Percentiles rank a stretch among this genome's conserved stretches.
phyloP scores from a whole-genome alignment of 1,139 yeast species.

The Scheffersomyces stambukii region DNA sequence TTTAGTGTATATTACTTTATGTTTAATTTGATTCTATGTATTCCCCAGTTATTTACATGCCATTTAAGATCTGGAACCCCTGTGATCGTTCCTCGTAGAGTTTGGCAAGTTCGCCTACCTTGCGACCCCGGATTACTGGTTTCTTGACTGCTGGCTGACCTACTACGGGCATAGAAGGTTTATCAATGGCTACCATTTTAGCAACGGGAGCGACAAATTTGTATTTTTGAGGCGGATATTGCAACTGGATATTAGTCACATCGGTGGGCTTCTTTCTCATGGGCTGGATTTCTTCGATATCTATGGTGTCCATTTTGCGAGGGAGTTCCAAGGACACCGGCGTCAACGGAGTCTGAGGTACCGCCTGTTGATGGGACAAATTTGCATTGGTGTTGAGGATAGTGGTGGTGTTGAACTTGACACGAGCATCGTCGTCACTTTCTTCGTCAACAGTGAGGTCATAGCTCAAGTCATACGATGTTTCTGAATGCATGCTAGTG shows the following conservation, averaged over 20 bases:
- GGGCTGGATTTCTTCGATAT: neutral
- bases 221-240: slow-evolving; percentile 40
- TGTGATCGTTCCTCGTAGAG: slow-evolving; percentile 54
- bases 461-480: slow-evolving; percentile 27
- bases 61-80: slow-evolving; percentile 46
- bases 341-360: too few relatives aligned
- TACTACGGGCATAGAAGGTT: neutral
- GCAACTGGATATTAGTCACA: slow-evolving; percentile 24
- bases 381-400: slow-evolving; percentile 12
- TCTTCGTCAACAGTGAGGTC: slow-evolving; percentile 26
- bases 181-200: slow-evolving; percentile 1
- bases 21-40: neutral
- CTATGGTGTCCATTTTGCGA: neutral
- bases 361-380: neutral
- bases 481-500: slow-evolving; percentile 12
- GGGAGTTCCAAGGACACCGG: slow-evolving; percentile 1
- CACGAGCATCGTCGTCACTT: slow-evolving; percentile 13
- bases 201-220: slow-evolving; percentile 16
- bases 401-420: slow-evolving; percentile 14
- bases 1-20: slow-evolving; percentile 1
- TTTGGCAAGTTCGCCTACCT: slow-evolving; percentile 53
- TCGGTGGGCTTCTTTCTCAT: slow-evolving; percentile 14
- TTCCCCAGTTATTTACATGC: slow-evolving; percentile 18
- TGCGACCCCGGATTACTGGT: slow-evolving; percentile 50
- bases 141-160: slow-evolving; percentile 17